phyloP scores from a whole-genome alignment of 179 eudicot species.

The Corrigiola litoralis region DNA sequence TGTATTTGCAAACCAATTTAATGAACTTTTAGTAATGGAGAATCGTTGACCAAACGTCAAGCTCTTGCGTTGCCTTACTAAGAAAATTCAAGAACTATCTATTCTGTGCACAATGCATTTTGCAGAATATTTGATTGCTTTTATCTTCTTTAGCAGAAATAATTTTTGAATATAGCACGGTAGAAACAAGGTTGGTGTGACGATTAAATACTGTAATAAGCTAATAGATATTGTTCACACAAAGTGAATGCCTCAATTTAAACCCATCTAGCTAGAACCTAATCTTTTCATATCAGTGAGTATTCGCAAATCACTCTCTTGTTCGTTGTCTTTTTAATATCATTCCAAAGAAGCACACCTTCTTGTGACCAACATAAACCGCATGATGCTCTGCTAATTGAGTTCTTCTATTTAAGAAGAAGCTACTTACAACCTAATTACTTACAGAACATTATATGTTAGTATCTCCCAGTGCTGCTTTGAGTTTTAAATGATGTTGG shows the following conservation, averaged over 20 bases:
- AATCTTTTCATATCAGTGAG: slow-evolving; percentile 11
- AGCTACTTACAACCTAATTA: slow-evolving; percentile 10
- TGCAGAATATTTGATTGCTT: background rate
- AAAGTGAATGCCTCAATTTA: slow-evolving; percentile 20
- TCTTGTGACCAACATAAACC: slow-evolving; percentile 29
- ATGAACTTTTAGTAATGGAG: no score
- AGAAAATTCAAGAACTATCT: no score
- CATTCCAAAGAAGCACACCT: slow-evolving; percentile 17
- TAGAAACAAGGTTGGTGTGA: slow-evolving; percentile 19
- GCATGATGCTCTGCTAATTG: slow-evolving; percentile 24
- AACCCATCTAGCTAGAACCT: slow-evolving; percentile 14
- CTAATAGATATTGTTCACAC: slow-evolving; percentile 23
- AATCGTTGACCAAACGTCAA: no score
- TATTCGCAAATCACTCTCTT: slow-evolving; percentile 27
- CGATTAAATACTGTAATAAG: slow-evolving; percentile 4
- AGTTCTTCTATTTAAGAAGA: slow-evolving; percentile 28
- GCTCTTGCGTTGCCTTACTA: no score
- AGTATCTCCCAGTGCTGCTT: slow-evolving; percentile 7
- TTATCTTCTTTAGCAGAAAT: slow-evolving; percentile 7
- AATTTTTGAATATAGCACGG: background rate
- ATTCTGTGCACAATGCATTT: slow-evolving; percentile 2
- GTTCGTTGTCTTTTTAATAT: slow-evolving; percentile 16
- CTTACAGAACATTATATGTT: slow-evolving; percentile 7
- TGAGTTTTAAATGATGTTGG: background rate
- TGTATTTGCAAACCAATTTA: no score